Evolutionary conservation across 2,329 filamentous ascomycete species (phyloP), one percentile per base, ranked within the genome.

Genomic region (Didymellaceae sp.): DNA sequence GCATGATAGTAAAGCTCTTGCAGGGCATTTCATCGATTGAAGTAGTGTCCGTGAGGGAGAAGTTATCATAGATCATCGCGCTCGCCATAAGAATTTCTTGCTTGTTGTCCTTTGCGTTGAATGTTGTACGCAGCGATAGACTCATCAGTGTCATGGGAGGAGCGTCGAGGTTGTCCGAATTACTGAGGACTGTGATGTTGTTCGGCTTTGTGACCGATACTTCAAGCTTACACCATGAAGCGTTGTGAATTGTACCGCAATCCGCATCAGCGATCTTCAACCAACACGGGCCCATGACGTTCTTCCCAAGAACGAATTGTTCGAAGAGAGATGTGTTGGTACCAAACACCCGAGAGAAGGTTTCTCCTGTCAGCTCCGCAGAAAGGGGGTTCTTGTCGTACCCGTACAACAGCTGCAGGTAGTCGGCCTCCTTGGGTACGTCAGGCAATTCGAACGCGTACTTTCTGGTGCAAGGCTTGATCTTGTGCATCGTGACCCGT

Each of bases 251-350:
- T 5, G 88, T 80, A 14, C 83, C 82, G 69, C 96, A 97, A 71
- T 97, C 87, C 22, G 89, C 89, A 59, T 89, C 87, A 59, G 91
- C 83, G 46, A 99, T 94, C 68, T 88, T 92, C 35, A 99, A 82
- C 94, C 94, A 99, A 72, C 94, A 97, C 22, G 94, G 94, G 1
- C 94, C 94, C 93, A 97, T 99, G 63, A 99, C 90, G 68, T 96
- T 96, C 77, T 97, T 97, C 89, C 92, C 97, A 5, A 99, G 81
- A 16, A 99, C 94, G 68, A 99, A 99, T 64, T 99, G 94, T 74
- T 99, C 94, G 63, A 99, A 99, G 0, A 99, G 80, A 1, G 90
- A 86, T 0, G 94, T 99, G 72, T 94, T 96, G 48, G 89, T 88
- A 21, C 95, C 94, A 62, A 99, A 99, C 18, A 96, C 87, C 59